phyloP scores from a whole-genome alignment of 148 eudicot species.

The Spergularia marina region DNA sequence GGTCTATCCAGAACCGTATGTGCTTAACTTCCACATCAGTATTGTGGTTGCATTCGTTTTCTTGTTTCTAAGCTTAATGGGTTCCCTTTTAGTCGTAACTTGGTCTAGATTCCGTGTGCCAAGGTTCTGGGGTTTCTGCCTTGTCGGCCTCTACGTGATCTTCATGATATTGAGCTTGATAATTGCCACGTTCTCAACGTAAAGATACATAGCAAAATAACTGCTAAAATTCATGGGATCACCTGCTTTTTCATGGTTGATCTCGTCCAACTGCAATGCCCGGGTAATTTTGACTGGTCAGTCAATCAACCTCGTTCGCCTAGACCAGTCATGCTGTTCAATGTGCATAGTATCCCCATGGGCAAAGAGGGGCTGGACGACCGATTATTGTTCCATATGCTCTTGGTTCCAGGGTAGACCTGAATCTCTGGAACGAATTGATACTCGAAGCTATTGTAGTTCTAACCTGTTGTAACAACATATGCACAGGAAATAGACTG shows the following conservation, averaged over 20 bases:
- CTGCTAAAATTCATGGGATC: neutral
- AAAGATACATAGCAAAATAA: neutral
- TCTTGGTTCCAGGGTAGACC: neutral
- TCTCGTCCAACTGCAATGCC: neutral
- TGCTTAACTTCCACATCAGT: slow-evolving; percentile 72
- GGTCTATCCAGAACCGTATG: slow-evolving; percentile 74
- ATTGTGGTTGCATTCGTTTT: slow-evolving; percentile 87
- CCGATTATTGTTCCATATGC: neutral
- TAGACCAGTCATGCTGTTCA: neutral
- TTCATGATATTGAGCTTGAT: slow-evolving; percentile 66
- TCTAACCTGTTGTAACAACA: no score
- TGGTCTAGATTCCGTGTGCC: slow-evolving; percentile 91
- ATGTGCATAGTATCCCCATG: neutral
- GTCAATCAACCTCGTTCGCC: neutral
- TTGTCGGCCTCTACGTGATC: slow-evolving; percentile 69
- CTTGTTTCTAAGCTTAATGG: slow-evolving; percentile 91
- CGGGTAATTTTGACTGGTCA: neutral
- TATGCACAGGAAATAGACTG: no score
- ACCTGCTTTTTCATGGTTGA: neutral
- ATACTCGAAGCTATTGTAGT: neutral
- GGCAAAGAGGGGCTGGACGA: neutral
- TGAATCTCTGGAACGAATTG: neutral
- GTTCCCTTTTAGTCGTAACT: slow-evolving; percentile 71
- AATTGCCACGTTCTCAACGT: slow-evolving; percentile 57
- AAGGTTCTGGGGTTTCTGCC: slow-evolving; percentile 95